These are phyloP conservation scores for Colletotrichum sp. DNA, from an alignment of 2,329 filamentous ascomycete genomes.

Conservation along the genomic window DNA sequence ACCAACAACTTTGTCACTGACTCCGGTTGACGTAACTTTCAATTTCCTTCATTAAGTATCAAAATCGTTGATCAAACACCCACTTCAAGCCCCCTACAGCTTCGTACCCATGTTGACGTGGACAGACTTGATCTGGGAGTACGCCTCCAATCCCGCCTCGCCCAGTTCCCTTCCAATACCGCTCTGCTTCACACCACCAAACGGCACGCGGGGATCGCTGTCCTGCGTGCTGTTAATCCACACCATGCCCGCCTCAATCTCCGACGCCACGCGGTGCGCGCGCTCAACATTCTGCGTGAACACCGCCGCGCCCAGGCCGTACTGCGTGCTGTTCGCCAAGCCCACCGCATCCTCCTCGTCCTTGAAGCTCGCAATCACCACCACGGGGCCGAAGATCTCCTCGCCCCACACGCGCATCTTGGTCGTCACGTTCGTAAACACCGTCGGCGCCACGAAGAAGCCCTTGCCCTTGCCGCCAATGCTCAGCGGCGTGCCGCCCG, in stretches of 20 bases:
- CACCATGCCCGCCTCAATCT: conserved; percentile 65
- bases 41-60: not conserved
- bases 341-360: conserved; percentile 45
- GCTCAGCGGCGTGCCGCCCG: conserved; percentile 57
- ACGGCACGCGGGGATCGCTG: conserved; percentile 47
- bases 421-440: conserved; percentile 47
- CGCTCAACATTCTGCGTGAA: conserved; percentile 64
- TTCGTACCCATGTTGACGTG: conserved; percentile 43
- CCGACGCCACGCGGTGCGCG: conserved; percentile 53
- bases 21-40: not conserved
- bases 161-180: conserved; percentile 52
- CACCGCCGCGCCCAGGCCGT: conserved; percentile 65
- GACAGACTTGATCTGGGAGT: conserved; percentile 49
- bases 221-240: conserved; percentile 57
- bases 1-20: rapidly evolving
- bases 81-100: not conserved
- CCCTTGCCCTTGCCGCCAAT: conserved; percentile 41
- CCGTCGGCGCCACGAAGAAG: conserved; percentile 51
- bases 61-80: not conserved
- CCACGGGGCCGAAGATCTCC: conserved; percentile 53
- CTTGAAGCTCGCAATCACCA: conserved; percentile 45
- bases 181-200: conserved; percentile 54
- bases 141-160: conserved; percentile 48
- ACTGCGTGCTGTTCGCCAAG: conserved; percentile 59
- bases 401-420: conserved; percentile 50